Base-by-base conservation (phyloP, 805 yeast genomes). In the Candida peoriensis region DNA sequence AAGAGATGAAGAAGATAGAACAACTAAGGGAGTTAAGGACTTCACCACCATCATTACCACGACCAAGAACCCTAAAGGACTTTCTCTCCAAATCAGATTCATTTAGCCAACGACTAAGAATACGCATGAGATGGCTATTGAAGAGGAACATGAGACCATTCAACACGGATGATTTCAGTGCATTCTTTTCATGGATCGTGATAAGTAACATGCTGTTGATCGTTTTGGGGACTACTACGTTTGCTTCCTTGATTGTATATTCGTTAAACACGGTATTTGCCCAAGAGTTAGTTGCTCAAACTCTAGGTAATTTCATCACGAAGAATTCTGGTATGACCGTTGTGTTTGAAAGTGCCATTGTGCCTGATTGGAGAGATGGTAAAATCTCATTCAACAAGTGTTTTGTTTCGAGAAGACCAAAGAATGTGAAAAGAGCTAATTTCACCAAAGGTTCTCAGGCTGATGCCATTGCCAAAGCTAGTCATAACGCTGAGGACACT, bases 301-400 rank as follows among this genome's bases (percentile, higher is more conserved):
- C 73, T 46, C 66, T 89, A 20, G 97, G 97, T 8, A 84, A 84
- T 50, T 61, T 84, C 38, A 73, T 93, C 37, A 89, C 97, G 6
- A 74, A 74, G 41, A 93, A 88, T 52, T 78, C 94, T 2, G 83
- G 86, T 8, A 61, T 89, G 42, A 76, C 81, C 0, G 96, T 93
- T 8, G 78, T 85, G 0, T 93, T 93, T 52, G 97, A 90, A 55
- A 81, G 77, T 55, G 98, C 97, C 1, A 84, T 90, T 38, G 94
- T 88, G 6, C 97, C 97, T 0, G 87, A 85, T 37, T 89, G 96
- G 96, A 70, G 79, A 26, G 86, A 82, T 44, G 94, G 96, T 2
- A 82, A 77, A 42, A 85, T 93, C 35, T 74, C 81, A 28, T 82
- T 93, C 58, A 75, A 79, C 39, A 85, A 87, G 48, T 94, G 95